phyloP scores from a whole-genome alignment of 345 rosid species.

The Acer campestre region DNA sequence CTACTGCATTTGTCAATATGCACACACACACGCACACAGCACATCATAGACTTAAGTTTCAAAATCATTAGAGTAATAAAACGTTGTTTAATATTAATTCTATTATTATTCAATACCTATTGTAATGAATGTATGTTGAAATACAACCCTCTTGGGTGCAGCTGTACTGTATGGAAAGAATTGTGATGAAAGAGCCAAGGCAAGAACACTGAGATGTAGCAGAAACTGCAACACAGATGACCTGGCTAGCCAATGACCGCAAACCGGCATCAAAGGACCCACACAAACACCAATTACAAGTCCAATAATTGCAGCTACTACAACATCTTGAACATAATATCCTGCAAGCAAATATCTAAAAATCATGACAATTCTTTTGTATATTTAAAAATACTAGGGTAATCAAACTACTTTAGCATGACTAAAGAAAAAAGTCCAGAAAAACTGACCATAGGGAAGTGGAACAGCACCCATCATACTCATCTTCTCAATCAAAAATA shows the following conservation, averaged over 20 bases:
- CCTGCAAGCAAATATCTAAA: constrained; percentile 54
- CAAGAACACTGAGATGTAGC: constrained; percentile 66
- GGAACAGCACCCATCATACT: constrained; percentile 96
- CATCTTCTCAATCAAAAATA: constrained; percentile 89
- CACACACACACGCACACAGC: no score
- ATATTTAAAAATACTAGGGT: not conserved
- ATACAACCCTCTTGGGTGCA: constrained; percentile 90
- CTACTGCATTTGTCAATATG: no score
- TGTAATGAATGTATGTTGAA: constrained; percentile 78
- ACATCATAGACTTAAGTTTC: not conserved
- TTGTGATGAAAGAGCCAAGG: constrained; percentile 83
- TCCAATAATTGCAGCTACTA: constrained; percentile 75
- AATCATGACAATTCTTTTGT: constrained; percentile 3
- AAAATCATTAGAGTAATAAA: not conserved
- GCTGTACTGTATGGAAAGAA: constrained; percentile 85
- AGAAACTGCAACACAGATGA: constrained; percentile 69
- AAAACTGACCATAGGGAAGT: constrained; percentile 86
- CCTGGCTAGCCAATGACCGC: constrained; percentile 79
- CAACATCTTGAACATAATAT: constrained; percentile 63
- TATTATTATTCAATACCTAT: constrained; percentile 51
- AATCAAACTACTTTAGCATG: constrained; percentile 17
- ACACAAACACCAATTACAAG: constrained; percentile 73
- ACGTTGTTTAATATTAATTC: constrained; percentile 4
- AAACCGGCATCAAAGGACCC: constrained; percentile 81
- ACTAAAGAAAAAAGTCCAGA: constrained; percentile 23